Evolutionary conservation across 306 rosid species (phyloP).

Genomic region (Inga leiocalycina): DNA sequence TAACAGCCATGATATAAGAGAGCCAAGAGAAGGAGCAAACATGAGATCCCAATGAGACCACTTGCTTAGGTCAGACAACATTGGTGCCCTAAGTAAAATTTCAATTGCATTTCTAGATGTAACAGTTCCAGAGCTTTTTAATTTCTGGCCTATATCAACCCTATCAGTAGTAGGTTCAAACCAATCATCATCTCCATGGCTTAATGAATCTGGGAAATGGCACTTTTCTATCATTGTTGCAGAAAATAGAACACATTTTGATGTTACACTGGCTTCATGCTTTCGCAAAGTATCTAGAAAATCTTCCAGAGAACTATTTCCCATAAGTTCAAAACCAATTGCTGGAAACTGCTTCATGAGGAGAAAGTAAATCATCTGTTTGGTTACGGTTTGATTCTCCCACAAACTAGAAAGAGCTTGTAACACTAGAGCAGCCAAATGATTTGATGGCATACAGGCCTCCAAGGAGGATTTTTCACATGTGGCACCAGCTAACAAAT

Average conservation of each 20-base stretch:
- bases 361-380: slow-evolving; percentile 57
- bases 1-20: slow-evolving; percentile 76
- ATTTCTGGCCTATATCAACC: slow-evolving; percentile 34
- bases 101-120: slow-evolving; percentile 66
- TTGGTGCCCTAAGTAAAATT: slow-evolving; percentile 70
- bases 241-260: slow-evolving; percentile 75
- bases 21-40: slow-evolving; percentile 89
- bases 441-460: slow-evolving; percentile 68
- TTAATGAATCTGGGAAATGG: slow-evolving; percentile 43
- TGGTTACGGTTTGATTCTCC: slow-evolving; percentile 56
- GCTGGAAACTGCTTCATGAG: slow-evolving; percentile 79
- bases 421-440: slow-evolving; percentile 64
- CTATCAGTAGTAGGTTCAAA: slow-evolving; percentile 39
- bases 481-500: slow-evolving; percentile 45
- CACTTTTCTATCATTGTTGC: slow-evolving; percentile 53
- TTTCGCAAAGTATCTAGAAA: slow-evolving; percentile 51
- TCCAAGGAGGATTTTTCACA: slow-evolving; percentile 50
- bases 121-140: slow-evolving; percentile 39
- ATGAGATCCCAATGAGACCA: slow-evolving; percentile 94
- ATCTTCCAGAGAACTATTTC: slow-evolving; percentile 59
- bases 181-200: slow-evolving; percentile 39
- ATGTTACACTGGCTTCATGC: slow-evolving; percentile 46
- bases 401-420: slow-evolving; percentile 72
- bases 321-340: slow-evolving; percentile 56
- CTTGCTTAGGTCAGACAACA: slow-evolving; percentile 77